phyloP scores from a whole-genome alignment of 2,329 filamentous ascomycete species.

The Trichoderma endophyticum region DNA sequence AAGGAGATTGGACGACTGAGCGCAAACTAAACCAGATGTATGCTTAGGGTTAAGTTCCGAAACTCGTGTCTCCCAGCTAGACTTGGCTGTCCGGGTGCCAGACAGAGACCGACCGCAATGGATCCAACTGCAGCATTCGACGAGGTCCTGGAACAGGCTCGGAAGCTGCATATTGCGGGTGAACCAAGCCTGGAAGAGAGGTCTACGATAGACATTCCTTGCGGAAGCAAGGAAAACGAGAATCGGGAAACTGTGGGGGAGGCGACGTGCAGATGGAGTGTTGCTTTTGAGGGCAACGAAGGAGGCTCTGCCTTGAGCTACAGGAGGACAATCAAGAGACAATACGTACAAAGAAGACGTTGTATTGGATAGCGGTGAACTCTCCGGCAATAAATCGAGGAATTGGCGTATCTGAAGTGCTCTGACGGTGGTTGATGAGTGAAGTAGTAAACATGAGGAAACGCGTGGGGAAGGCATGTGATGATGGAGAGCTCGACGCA shows the following conservation, averaged over 20 bases:
- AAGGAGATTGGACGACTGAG: slow-evolving; percentile 66
- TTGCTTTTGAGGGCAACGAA: slow-evolving; percentile 35
- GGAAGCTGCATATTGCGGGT: slow-evolving; percentile 53
- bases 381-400: slow-evolving; percentile 13
- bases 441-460: background rate
- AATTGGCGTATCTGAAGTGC: slow-evolving; percentile 11
- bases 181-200: slow-evolving; percentile 36
- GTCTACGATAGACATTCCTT: slow-evolving; percentile 59
- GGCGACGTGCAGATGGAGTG: slow-evolving; percentile 59
- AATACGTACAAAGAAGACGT: slow-evolving; percentile 1
- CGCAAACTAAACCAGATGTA: slow-evolving; percentile 72
- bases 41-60: slow-evolving; percentile 98
- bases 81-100: slow-evolving; percentile 40
- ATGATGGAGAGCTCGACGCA: slow-evolving; percentile 2
- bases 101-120: slow-evolving; percentile 37
- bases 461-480: slow-evolving; percentile 12
- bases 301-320: slow-evolving; percentile 37
- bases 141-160: slow-evolving; percentile 59
- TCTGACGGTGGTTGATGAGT: slow-evolving; percentile 9
- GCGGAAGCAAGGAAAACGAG: slow-evolving; percentile 56
- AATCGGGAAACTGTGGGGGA: slow-evolving; percentile 76
- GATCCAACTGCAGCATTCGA: slow-evolving; percentile 47
- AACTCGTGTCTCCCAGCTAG: slow-evolving; percentile 54
- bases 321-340: background rate
- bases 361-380: background rate